Base-by-base conservation (phyloP, 129 eudicot species). In the Pulicaria dysenterica region DNA sequence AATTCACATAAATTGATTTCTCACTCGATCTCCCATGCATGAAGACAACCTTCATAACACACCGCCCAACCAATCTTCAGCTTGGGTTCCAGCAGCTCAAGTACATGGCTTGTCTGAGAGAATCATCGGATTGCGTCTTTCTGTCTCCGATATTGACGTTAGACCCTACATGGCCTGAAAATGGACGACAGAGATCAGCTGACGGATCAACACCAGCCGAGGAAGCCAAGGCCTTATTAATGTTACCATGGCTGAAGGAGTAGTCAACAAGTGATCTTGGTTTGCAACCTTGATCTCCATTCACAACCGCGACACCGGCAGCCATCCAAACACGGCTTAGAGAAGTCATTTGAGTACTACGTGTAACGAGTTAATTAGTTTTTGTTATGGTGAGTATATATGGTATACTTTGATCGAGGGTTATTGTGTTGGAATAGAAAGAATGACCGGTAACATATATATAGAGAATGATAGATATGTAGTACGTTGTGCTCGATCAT, bases 281-380 rank as follows among this genome's bases (percentile, higher is more conserved):
- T 72, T 81, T 81, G 39, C 61, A 67, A 31, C 75, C 78, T 51
- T 85, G 86, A 16, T 84, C 88, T 70, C 79, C 68, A 42, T 81
- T 78, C 17, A 74, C 79, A 15, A 80, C 51, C 17, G 82, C 89
- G 13, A 78, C 83, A 15, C 76, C 69, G 15, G 86, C 74, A 9
- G 85, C 89, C 69, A 84, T 46, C 79, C 89, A 84, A 34, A 77
- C 81, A 19, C 83, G 79, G 63, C 31, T 73, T 5, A 81, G 8
- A 67, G 80, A 67, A 76, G 72, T 83, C 88, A 83, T 83, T 83
- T 24, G 2, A 1, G 31, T 24, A 24, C 31, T 24, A 24, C 11
- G 37, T 59, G 77, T 59, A 60, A 59, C 48, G 16, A 31, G 50
- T 37, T 48, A 57, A 16, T 16, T 60, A 60, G 55, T 24, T 57